A percentile compares a stretch with the other conserved stretches of the same genome.
Conservation (phyloP, 2,329 filamentous ascomycete species). For the Cercospora nicotianae region DNA sequence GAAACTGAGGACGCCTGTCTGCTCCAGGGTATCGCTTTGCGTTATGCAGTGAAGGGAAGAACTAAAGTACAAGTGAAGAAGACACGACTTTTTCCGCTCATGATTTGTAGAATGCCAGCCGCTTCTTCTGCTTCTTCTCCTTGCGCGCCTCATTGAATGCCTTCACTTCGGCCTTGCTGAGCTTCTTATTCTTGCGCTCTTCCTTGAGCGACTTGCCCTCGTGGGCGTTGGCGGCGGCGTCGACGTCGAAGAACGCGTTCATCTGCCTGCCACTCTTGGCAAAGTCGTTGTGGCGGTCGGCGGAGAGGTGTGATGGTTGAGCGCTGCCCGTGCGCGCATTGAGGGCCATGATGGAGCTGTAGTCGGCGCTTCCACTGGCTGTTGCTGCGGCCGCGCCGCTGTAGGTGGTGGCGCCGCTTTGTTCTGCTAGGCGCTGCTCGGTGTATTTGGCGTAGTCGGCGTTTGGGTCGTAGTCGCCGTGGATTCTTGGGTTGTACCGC, state of each 20-base stretch:
- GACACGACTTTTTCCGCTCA: conserved; percentile 46
- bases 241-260: conserved; percentile 93
- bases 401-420: conserved; percentile 38
- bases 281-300: conserved; percentile 80
- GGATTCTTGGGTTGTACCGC: conserved; percentile 93
- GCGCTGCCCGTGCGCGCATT: conserved; percentile 88
- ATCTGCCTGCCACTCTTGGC: conserved; percentile 85
- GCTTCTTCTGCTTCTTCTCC: conserved; percentile 90
- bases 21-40: conserved; percentile 9
- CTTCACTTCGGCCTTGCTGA: conserved; percentile 82
- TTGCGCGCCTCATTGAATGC: conserved; percentile 86
- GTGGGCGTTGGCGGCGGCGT: conserved; percentile 84
- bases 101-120: conserved; percentile 85
- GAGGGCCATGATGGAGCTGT: conserved; percentile 73
- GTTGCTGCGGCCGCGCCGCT: conserved; percentile 37
- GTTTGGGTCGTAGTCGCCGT: conserved; percentile 93
- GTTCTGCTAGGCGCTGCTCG: conserved; percentile 37
- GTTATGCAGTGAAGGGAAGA: not conserved
- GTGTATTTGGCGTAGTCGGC: conserved; percentile 76
- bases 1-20: not conserved
- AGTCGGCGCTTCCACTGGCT: conserved; percentile 43
- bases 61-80: not conserved
- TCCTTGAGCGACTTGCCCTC: conserved; percentile 89
- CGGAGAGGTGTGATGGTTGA: conserved; percentile 65
- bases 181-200: conserved; percentile 80